Conservation (phyloP, 129 eudicot genomes). For the sunflower (Helianthus annuus) region HanXRQr2.0-SUNRISE NC_035446.2:126487491-126487990, state of each 20-base stretch:
- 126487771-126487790: neutral
- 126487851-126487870: slow-evolving; percentile 7
- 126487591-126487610: neutral
- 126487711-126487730: neutral
- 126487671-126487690: slow-evolving; percentile 11
- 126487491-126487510: neutral
- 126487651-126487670: slow-evolving; percentile 17
- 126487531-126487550: neutral
- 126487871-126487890: slow-evolving; percentile 15
- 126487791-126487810: neutral
- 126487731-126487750: slow-evolving; percentile 24
- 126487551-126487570: neutral
- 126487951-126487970: slow-evolving; percentile 84
- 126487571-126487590: slow-evolving; percentile 15
- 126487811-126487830: slow-evolving; percentile 1
- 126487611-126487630: slow-evolving; percentile 14
- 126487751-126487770: slow-evolving; percentile 19
- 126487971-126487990: slow-evolving; percentile 21
- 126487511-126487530: neutral
- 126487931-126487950: slow-evolving; percentile 78
- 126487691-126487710: neutral
- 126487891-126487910: slow-evolving; percentile 44
- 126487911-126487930: slow-evolving; percentile 70
- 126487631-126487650: neutral
- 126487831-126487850: slow-evolving; percentile 5